Evolutionary conservation across 1,284 basidiomycete genomes (phyloP), one percentile per base, ranked within the genome.

Genomic region (Rhodofomes roseus): DNA sequence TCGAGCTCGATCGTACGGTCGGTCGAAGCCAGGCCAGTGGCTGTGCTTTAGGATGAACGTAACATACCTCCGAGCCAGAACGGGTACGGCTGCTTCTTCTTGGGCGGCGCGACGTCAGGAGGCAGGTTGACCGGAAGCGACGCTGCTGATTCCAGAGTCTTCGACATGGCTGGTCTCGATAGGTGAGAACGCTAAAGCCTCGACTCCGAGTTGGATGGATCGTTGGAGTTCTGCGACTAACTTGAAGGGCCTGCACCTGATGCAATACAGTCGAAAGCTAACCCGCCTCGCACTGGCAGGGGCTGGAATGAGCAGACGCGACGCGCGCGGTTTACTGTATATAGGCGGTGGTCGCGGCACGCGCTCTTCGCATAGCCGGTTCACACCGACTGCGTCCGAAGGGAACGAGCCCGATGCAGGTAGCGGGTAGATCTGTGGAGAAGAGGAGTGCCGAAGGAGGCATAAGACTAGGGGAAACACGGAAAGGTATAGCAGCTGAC

Each of bases 51-150:
- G 37, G 40, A 41, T 44, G 11, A 34, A 48, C 25, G 18, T 27
- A 52, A 75, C 81, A 65, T 57, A 87, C 90, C 89, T 74, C 90
- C 90, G 12, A 93, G 78, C 86, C 87, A 93, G 75, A 92, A 90
- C 20, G 90, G 90, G 75, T 93, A 89, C 16, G 88, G 89, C 74
- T 85, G 76, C 78, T 88, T 89, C 71, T 76, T 78, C 55, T 63
- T 65, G 6, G 53, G 58, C 18, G 56, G 57, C 14, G 54, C 63
- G 12, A 66, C 48, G 8, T 50, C 52, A 18, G 60, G 41, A 16
- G 56, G 53, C 39, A 44, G 52, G 39, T 27, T 36, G 4, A 55
- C 52, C 36, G 56, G 56, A 25, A 58, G 37, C 37, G 56, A 23
- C 12, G 56, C 56, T 52, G 60, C 44, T 16, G 52, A 41, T 37